phyloP scores from a whole-genome alignment of 2,329 filamentous ascomycete species.

The Chrysosporium queenslandicum region DNA sequence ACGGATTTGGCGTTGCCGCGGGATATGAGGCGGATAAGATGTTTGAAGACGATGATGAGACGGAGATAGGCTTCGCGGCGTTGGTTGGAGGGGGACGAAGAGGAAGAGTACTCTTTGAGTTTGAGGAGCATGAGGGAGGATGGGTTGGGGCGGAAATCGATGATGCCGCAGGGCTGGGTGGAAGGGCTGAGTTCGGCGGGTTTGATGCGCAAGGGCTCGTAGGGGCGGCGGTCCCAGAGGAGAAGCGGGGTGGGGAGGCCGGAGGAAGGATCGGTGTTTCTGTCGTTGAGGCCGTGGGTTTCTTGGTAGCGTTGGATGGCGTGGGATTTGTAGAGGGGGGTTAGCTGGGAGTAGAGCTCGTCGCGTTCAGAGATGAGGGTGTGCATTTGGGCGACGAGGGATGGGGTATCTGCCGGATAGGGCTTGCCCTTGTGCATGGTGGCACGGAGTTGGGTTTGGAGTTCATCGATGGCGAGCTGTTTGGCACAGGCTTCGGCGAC shows the following conservation, averaged over 20 bases:
- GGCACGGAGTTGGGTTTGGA: constrained; percentile 12
- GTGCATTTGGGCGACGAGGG: background rate
- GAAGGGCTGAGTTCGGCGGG: constrained; percentile 58
- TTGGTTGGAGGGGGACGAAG: too few relatives aligned
- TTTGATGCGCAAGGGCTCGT: constrained; percentile 56
- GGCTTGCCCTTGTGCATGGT: constrained; percentile 7
- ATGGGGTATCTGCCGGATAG: background rate
- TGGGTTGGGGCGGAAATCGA: constrained; percentile 29
- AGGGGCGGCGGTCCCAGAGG: constrained; percentile 58
- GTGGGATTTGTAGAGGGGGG: background rate
- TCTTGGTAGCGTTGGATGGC: constrained; percentile 4
- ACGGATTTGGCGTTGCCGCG: constrained; percentile 17
- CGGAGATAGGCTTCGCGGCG: background rate
- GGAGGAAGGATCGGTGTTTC: background rate
- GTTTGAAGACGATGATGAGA: constrained; percentile 19
- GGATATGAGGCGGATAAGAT: constrained; percentile 21
- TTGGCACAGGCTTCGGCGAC: constrained; percentile 15
- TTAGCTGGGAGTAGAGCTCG: background rate
- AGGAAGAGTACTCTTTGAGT: constrained; percentile 16
- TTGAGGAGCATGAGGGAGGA: constrained; percentile 21
- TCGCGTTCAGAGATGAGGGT: background rate
- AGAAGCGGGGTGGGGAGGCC: constrained; percentile 40
- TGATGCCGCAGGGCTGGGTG: constrained; percentile 23
- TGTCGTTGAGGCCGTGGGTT: background rate
- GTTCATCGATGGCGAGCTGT: constrained; percentile 24